phyloP scores from a whole-genome alignment of 768 basidiomycete species.

The Mrakia blollopis region DNA sequence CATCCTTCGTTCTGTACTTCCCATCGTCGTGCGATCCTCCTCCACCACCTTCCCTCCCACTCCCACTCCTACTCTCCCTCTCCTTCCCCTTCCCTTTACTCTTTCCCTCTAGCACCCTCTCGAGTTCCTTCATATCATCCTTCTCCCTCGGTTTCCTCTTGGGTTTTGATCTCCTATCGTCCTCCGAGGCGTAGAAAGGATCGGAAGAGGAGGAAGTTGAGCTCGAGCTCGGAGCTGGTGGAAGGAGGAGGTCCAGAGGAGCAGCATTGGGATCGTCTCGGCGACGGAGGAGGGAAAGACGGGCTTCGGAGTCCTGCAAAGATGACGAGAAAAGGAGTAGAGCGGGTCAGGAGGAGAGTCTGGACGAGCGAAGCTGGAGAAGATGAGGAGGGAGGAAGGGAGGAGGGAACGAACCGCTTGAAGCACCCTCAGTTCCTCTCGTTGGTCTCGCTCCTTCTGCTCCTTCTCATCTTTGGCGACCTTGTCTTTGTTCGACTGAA shows the following conservation, averaged over 20 bases:
- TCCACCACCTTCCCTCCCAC: not conserved
- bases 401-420: conserved; percentile 36
- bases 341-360: not conserved
- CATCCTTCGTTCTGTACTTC: conserved; percentile 7
- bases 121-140: conserved; percentile 37
- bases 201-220: conserved; percentile 20
- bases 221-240: not conserved
- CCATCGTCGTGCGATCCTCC: no score
- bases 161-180: conserved; percentile 32
- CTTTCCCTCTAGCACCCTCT: conserved; percentile 14
- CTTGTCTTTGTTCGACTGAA: conserved; percentile 45
- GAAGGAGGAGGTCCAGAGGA: not conserved
- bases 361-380: not conserved
- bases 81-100: conserved; percentile 33
- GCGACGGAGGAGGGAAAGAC: conserved; percentile 39
- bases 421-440: conserved; percentile 40
- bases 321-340: not conserved
- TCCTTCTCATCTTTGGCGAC: conserved; percentile 45
- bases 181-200: conserved; percentile 37
- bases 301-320: conserved; percentile 39
- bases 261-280: conserved; percentile 11
- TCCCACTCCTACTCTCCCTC: not conserved
- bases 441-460: conserved; percentile 40
- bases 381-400: not conserved
- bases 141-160: conserved; percentile 37